Base-by-base conservation (phyloP, 2,329 filamentous ascomycete species). In the Raffaelea arxii region DNA sequence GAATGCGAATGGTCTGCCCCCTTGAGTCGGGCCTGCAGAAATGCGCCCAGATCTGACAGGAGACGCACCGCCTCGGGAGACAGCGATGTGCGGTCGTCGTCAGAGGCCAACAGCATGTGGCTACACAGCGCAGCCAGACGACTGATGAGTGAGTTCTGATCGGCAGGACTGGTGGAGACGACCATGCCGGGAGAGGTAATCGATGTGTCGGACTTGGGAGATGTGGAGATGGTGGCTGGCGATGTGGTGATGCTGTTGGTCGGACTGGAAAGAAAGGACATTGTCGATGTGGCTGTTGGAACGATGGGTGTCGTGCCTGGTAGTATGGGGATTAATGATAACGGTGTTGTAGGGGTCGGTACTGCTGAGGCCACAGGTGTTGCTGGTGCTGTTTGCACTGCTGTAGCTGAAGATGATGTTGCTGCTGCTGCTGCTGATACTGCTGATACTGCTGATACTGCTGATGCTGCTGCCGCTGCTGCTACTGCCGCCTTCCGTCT, bases 141-240 rank as follows among this genome's bases (percentile, higher is more conserved):
- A 39, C 35, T 46, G 41, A 53, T 44, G 3, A 53, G 51, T 24
- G 49, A 51, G 46, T 53, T 51, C 36, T 53, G 47, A 43, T 53
- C 49, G 10, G 47, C 46, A n/a, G n/a, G n/a, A n/a, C n/a, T n/a
- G n/a, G n/a, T n/a, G n/a, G n/a, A n/a, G n/a, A n/a, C n/a, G n/a
- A n/a, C n/a, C n/a, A n/a, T n/a, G n/a, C n/a, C n/a, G n/a, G n/a
- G n/a, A n/a, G n/a, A n/a, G n/a, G n/a, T n/a, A n/a, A n/a, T n/a
- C n/a, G n/a, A n/a, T n/a, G n/a, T n/a, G n/a, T n/a, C n/a, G n/a
- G n/a, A n/a, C n/a, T n/a, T n/a, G n/a, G n/a, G n/a, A n/a, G n/a
- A n/a, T n/a, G n/a, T n/a, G n/a, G n/a, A n/a, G n/a, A n/a, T n/a
- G n/a, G n/a, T n/a, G n/a, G n/a, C n/a, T n/a, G n/a, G n/a, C n/a